Base-by-base conservation (phyloP, 176 grass and related monocot genomes). In the Bonia amplexicaulis region DNA sequence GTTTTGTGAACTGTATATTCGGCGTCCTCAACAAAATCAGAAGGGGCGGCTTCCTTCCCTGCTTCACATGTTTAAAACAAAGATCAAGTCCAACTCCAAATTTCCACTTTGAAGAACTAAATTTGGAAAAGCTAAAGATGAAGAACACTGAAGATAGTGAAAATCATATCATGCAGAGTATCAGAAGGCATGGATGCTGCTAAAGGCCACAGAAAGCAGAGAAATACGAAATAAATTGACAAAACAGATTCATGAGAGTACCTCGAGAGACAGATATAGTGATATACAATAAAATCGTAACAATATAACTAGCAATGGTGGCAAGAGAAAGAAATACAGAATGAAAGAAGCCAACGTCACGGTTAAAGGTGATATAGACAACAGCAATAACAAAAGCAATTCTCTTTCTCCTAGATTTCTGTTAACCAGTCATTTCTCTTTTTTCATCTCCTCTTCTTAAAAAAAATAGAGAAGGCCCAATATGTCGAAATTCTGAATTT, bases 31-130 rank as follows among this genome's bases (percentile, higher is more conserved):
- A 16, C 52, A 48, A 70, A 83, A 48, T 41, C 46, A 71, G 12
- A 1, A 0, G 22, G 59, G 22, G 14, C 27, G 9, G 29, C 8
- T 82, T 45, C 66, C 60, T 83, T 87, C 67, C 74, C 89, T 87
- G 80, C 3, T 73, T 87, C 57, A 83, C 51, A 82, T 66, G 44
- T 66, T 55, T 63, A 83, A 9, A 54, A 78, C 16, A 90, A 87
- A 83, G 13, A 79, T 73, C 48, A 87, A 44, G 66, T 90, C 55
- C 48, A 67, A 35, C 48, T 59, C 65, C 66, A 77, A 89, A 58
- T 59, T 77, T 82, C 20, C 58, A 75, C 16, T 25, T 25, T 23
- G 39, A 9, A 74, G 0, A 85, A 47, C 29, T 26, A 41, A 59
- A 59, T 12, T 23, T 25, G 1, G 31, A 64, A 78, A 60, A 79